Conservation (phyloP, 2,329 filamentous ascomycete species). For the Cytospora leucostoma region DNA sequence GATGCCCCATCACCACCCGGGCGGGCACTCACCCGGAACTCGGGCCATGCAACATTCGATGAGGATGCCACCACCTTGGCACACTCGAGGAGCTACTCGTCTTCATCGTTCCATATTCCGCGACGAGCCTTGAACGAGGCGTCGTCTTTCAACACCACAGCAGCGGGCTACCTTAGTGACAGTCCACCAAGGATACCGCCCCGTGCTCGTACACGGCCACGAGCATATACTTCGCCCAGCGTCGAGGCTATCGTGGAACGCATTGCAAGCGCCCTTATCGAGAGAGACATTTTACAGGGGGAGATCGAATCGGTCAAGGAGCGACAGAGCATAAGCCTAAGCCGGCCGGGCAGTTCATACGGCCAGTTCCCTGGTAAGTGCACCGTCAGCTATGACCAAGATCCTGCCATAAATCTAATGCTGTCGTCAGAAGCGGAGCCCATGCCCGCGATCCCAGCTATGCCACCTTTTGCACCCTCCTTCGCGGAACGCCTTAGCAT, state of each 20-base stretch:
- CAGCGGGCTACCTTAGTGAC: slow-evolving; percentile 35
- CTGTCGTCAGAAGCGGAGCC: slow-evolving; percentile 45
- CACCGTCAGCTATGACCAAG: background rate
- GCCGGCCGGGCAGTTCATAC: slow-evolving; percentile 53
- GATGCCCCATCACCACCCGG: slow-evolving; percentile 43
- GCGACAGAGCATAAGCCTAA: slow-evolving; percentile 59
- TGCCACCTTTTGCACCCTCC: slow-evolving; percentile 58
- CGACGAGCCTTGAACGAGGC: slow-evolving; percentile 44
- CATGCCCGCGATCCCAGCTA: slow-evolving; percentile 58
- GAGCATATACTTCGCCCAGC: slow-evolving; percentile 47
- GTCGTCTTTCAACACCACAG: slow-evolving; percentile 33
- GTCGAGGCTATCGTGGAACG: slow-evolving; percentile 56
- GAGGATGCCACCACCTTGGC: slow-evolving; percentile 40
- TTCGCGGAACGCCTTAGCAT: slow-evolving; percentile 58
- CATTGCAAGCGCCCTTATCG: slow-evolving; percentile 58
- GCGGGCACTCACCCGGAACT: slow-evolving; percentile 37
- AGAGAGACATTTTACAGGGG: slow-evolving; percentile 59
- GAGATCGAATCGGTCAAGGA: slow-evolving; percentile 63
- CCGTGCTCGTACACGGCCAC: slow-evolving; percentile 45
- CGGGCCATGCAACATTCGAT: slow-evolving; percentile 34
- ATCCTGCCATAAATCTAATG: slow-evolving; percentile 1
- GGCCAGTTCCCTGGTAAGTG: slow-evolving; percentile 33
- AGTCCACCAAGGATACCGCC: slow-evolving; percentile 46
- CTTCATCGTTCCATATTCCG: slow-evolving; percentile 58
- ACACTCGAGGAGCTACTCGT: slow-evolving; percentile 51